Evolutionary conservation across 1,139 yeast genomes (phyloP), one percentile per base, ranked within the genome.

Genomic region (Nakaseomyces delphensis): DNA sequence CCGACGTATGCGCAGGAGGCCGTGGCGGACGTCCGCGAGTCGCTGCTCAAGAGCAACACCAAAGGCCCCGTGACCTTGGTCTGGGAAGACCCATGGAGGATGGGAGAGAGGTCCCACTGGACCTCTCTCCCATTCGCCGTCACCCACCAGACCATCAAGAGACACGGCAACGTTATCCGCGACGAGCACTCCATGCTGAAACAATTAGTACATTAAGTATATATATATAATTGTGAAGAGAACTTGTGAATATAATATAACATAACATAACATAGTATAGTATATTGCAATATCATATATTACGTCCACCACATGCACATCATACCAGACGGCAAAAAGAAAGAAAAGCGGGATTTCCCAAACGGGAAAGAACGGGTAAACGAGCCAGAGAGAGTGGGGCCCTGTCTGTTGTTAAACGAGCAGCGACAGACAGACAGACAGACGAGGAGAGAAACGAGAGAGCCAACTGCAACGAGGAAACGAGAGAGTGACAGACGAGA

Each of bases 1-100:
- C 97, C 97, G 23, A 80, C 93, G 0, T 84, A 81, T 63, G 71
- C 94, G 9, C 95, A 86, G 63, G 97, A 89, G 63, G 85, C 96
- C 1, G 87, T 86, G 19, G 87, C 96, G 1, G 97, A 89, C 63
- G 67, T 89, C 52, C 70, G 81, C 28, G 79, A 54, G 80, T 85
- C 42, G 66, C 79, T 45, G 84, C 79, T 50, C 79, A 82, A 55
- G 70, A 80, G 55, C 69, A 19, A 23, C 24, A n/a, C 23, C 2
- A 61, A 19, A n/a, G 43, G 40, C 19, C 42, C 40, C 4, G 43
- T 45, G 14, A 43, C 27, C 44, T 68, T 86, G 38, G 71, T 69
- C 53, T 87, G 96, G 96, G 96, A 85, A 54, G 77, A 77, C 54
- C 69, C 76, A 45, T 85, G 95, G 95, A 74, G 95, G 63, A 77